Conservation (phyloP, 2,329 filamentous ascomycete genomes). For the Corinectria fuckeliana region DNA sequence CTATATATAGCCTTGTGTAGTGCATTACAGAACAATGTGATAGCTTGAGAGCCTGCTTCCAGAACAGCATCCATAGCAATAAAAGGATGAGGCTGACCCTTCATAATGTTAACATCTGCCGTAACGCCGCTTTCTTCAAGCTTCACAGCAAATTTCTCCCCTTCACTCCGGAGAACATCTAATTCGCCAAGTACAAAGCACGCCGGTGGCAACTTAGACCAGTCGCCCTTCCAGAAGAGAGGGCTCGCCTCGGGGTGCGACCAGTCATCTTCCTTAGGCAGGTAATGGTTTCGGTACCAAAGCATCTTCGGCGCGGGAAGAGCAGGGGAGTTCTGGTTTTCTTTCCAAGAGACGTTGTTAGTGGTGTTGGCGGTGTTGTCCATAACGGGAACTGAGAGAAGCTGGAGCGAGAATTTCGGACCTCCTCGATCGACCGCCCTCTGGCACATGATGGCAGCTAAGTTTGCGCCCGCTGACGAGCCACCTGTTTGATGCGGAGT, state of each 20-base stretch:
- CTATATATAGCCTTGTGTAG: conserved; percentile 12
- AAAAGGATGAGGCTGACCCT: conserved; percentile 4
- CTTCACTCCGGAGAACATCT: background rate
- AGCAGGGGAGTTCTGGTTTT: background rate
- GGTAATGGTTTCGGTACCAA: conserved; percentile 22
- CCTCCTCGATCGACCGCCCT: conserved; percentile 48
- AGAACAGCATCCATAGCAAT: conserved; percentile 11
- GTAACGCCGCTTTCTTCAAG: background rate
- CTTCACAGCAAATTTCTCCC: background rate
- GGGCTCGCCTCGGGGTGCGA: conserved; percentile 60
- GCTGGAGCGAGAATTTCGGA: conserved; percentile 44
- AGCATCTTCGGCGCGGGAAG: background rate
- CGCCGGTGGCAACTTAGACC: conserved; percentile 55
- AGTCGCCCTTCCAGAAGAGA: conserved; percentile 57
- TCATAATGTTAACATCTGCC: conserved; percentile 1
- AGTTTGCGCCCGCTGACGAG: conserved; percentile 15
- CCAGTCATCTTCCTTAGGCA: conserved; percentile 55
- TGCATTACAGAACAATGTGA: conserved; percentile 49
- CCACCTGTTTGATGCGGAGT: background rate
- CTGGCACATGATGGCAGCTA: conserved; percentile 51
- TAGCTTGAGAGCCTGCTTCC: conserved; percentile 42
- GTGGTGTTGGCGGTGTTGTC: background rate
- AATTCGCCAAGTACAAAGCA: background rate
- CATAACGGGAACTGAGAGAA: background rate
- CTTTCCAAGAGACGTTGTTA: background rate